Evolutionary conservation across 2,329 filamentous ascomycete species (phyloP).

Genomic region (Aureobasidium sp.): DNA sequence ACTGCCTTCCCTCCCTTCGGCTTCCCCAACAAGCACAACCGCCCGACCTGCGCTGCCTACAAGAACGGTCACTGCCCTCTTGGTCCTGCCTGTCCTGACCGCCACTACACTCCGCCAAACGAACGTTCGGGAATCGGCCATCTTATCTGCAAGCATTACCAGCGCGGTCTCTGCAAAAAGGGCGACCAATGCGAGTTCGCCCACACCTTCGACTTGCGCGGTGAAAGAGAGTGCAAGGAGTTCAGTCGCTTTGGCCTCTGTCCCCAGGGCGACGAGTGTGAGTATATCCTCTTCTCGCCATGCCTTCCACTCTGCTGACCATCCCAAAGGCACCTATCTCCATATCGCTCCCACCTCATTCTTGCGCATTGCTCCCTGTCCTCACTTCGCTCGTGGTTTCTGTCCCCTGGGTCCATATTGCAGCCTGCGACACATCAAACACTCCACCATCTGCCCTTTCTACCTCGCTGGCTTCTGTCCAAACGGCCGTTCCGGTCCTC

Average conservation of each 20-base stretch:
- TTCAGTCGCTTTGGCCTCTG: constrained; percentile 91
- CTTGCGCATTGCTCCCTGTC: constrained; percentile 61
- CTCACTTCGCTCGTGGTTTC: constrained; percentile 83
- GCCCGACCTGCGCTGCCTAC: constrained; percentile 78
- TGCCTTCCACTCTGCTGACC: constrained; percentile 57
- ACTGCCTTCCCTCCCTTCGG: constrained; percentile 26
- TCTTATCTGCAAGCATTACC: constrained; percentile 97
- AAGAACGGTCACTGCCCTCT: constrained; percentile 79
- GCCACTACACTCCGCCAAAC: constrained; percentile 56
- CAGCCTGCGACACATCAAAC: constrained; percentile 80
- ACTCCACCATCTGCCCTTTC: constrained; percentile 65
- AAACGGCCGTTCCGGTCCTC: constrained; percentile 49
- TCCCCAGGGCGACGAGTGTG: constrained; percentile 91
- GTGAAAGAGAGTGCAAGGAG: constrained; percentile 98
- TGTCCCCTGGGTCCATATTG: constrained; percentile 85
- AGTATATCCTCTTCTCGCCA: constrained; percentile 55
- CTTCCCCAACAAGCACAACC: constrained; percentile 29
- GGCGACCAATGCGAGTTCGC: constrained; percentile 95
- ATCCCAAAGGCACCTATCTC: constrained; percentile 24
- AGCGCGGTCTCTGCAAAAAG: constrained; percentile 95
- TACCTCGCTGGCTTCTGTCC: constrained; percentile 95
- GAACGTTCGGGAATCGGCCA: constrained; percentile 28
- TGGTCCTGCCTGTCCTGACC: constrained; percentile 76
- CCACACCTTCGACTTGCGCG: constrained; percentile 95
- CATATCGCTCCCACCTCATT: constrained; percentile 59